Conservation (phyloP, 2,329 filamentous ascomycete species). For the Hypomyces perniciosus region DNA sequence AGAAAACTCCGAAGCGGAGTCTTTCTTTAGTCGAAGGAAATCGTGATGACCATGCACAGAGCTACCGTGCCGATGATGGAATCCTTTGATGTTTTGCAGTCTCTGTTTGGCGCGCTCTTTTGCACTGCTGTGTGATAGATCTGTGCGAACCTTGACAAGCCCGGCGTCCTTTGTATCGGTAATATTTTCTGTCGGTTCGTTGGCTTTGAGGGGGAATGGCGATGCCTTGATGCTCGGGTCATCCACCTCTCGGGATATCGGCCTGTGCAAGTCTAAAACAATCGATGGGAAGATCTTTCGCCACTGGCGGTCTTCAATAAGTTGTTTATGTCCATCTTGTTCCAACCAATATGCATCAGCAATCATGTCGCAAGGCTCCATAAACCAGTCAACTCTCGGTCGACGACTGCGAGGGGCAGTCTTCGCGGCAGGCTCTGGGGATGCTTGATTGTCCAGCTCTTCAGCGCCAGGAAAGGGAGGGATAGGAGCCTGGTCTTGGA, state of each 20-base stretch:
- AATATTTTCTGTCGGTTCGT: conserved; percentile 18
- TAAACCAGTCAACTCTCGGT: conserved; percentile 77
- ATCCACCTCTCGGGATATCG: conserved; percentile 27
- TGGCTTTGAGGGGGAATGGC: conserved; percentile 22
- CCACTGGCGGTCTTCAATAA: conserved; percentile 76
- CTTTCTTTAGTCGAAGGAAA: conserved; percentile 43
- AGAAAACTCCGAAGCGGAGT: conserved; percentile 55
- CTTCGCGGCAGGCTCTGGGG: conserved; percentile 39
- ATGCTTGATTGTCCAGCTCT: conserved; percentile 34
- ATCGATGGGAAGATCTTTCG: conserved; percentile 59
- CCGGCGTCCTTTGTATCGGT: conserved; percentile 19
- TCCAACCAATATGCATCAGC: conserved; percentile 91
- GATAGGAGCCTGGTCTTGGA: conserved; percentile 25
- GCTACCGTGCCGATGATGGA: conserved; percentile 47
- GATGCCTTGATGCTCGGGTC: conserved; percentile 18
- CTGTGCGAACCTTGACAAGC: conserved; percentile 29
- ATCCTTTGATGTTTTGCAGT: conserved; percentile 47
- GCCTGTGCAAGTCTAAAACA: conserved; percentile 20
- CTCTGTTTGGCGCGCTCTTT: conserved; percentile 56
- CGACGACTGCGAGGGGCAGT: conserved; percentile 57
- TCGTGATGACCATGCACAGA: conserved; percentile 47
- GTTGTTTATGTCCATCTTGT: conserved; percentile 68
- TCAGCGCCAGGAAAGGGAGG: conserved; percentile 44
- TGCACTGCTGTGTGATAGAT: conserved; percentile 44
- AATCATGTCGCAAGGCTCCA: conserved; percentile 76